Evolutionary conservation across 2,329 filamentous ascomycete genomes (phyloP).

Genomic region (Alternaria ventricosa): DNA sequence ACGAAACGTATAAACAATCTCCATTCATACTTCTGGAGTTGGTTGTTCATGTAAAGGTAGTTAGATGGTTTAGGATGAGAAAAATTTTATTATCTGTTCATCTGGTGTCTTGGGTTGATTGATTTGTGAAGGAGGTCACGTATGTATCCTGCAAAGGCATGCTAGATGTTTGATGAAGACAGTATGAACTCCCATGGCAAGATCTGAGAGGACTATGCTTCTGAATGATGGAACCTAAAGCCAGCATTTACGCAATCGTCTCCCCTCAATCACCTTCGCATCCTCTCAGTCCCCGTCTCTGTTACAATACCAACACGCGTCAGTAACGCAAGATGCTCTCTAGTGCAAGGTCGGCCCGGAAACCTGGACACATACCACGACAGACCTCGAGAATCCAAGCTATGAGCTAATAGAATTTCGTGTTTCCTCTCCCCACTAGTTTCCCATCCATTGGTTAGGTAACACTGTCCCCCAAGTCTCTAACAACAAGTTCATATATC

Average conservation of each 20-base stretch:
- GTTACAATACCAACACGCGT: not conserved
- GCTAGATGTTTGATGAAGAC: not conserved
- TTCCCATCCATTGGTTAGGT: not conserved
- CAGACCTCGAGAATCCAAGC: not conserved
- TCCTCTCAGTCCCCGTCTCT: not conserved
- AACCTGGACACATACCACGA: not conserved
- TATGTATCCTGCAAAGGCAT: not conserved
- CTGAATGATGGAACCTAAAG: too few species aligned
- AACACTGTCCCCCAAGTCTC: not conserved
- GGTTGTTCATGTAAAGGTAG: not conserved
- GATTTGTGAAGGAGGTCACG: accelerated
- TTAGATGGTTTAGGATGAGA: not conserved
- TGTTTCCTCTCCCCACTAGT: not conserved
- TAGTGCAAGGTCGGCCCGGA: not conserved
- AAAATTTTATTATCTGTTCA: not conserved
- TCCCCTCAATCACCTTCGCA: not conserved
- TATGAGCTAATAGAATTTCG: not conserved
- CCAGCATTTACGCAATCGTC: too few species aligned
- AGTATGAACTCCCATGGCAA: too few species aligned
- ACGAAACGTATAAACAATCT: not conserved
- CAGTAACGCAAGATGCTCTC: not conserved
- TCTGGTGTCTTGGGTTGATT: not conserved
- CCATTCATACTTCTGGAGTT: not conserved
- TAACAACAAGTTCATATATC: too few species aligned
- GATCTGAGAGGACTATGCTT: too few species aligned